Conservation (phyloP, 371 early-diverging fungal species). For the Mucor racemosus region DNA sequence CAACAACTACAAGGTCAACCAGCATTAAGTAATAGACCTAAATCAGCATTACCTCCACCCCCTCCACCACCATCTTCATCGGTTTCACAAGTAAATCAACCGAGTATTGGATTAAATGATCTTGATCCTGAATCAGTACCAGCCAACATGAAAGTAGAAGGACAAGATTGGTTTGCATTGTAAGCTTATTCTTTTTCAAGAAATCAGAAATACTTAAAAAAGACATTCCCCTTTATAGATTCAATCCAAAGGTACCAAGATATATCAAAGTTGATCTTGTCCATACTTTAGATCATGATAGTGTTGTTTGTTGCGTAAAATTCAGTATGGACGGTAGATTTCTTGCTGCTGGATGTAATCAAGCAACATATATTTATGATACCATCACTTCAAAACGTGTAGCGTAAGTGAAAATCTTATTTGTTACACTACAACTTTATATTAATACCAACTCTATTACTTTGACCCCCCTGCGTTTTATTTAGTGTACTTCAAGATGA, state of each 20-base stretch:
- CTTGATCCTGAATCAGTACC: constrained; percentile 82
- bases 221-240: constrained; percentile 33
- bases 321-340: constrained; percentile 89
- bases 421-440: constrained; percentile 4
- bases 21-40: neutral
- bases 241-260: constrained; percentile 71
- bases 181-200: constrained; percentile 32
- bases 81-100: neutral
- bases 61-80: neutral
- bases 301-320: constrained; percentile 94
- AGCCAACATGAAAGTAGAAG: constrained; percentile 76
- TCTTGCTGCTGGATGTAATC: constrained; percentile 94
- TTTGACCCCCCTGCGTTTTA: neutral
- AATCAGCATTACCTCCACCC: constrained; percentile 1
- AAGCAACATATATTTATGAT: constrained; percentile 86
- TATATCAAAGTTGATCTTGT: constrained; percentile 78
- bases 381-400: constrained; percentile 74
- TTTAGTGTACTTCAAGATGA: constrained; percentile 77
- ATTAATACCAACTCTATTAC: neutral
- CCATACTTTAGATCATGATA: constrained; percentile 83
- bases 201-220: neutral
- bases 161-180: constrained; percentile 86
- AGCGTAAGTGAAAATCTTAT: constrained; percentile 48
- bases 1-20: neutral
- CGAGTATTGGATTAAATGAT: constrained; percentile 56